Evolutionary conservation across 345 rosid genomes (phyloP).

Genomic region (Hibiscus trionum): DNA sequence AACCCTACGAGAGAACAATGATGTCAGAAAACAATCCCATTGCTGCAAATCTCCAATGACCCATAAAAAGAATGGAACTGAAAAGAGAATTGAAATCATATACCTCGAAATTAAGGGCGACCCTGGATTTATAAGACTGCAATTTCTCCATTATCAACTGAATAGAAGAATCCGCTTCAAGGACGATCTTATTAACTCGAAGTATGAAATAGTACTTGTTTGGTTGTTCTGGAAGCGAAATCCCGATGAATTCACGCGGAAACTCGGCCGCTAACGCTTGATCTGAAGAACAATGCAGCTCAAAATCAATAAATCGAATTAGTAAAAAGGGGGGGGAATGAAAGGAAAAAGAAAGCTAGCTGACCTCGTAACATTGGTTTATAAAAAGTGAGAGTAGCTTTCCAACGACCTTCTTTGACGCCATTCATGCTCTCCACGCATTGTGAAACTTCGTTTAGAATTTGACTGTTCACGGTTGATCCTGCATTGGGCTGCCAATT

Average conservation of each 20-base stretch:
- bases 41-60: not conserved
- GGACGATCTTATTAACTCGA: slow-evolving; percentile 54
- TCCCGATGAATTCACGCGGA: slow-evolving; percentile 78
- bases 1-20: slow-evolving; percentile 38
- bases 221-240: slow-evolving; percentile 70
- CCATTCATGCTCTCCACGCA: slow-evolving; percentile 84
- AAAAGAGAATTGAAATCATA: not conserved
- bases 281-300: slow-evolving; percentile 25
- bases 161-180: slow-evolving; percentile 75
- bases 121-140: slow-evolving; percentile 78
- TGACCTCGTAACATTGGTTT: slow-evolving; percentile 53
- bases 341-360: not conserved
- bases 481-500: slow-evolving; percentile 92
- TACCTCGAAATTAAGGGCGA: slow-evolving; percentile 73
- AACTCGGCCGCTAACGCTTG: slow-evolving; percentile 41
- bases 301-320: not conserved
- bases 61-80: not conserved
- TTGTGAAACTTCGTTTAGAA: slow-evolving; percentile 75
- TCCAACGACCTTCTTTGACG: slow-evolving; percentile 85
- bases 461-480: slow-evolving; percentile 70
- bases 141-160: slow-evolving; percentile 90
- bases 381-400: slow-evolving; percentile 70
- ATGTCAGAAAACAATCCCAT: not conserved
- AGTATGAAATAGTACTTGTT: slow-evolving; percentile 71
- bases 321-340: not conserved